A percentile compares a stretch with the other conserved stretches of the same genome.
Conservation (phyloP, 2,329 filamentous ascomycete species). For the Madurella fahalii region DNA sequence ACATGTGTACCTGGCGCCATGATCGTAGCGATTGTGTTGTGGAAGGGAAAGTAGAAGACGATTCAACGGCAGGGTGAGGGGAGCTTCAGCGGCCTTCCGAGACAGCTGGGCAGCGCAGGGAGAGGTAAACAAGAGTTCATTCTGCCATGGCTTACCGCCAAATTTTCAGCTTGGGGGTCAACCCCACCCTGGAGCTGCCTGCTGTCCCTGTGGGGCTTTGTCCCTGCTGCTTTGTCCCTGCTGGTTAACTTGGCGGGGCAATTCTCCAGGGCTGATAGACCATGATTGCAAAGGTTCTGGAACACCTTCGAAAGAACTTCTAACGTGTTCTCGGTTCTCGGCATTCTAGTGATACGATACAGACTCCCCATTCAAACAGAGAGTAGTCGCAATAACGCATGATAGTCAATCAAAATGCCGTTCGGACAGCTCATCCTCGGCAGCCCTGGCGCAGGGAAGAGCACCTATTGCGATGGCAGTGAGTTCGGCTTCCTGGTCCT, state of each 20-base stretch:
- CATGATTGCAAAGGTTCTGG: neutral
- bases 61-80: neutral
- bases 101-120: conserved; percentile 12
- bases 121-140: conserved; percentile 23
- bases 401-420: conserved; percentile 41
- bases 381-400: neutral
- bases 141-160: conserved; percentile 23
- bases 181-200: neutral
- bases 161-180: conserved; percentile 5
- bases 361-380: conserved; percentile 9
- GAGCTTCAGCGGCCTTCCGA: conserved; percentile 15
- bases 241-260: conserved; percentile 16
- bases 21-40: conserved; percentile 9
- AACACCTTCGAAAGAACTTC: neutral
- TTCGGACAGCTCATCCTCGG: conserved; percentile 80
- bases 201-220: neutral
- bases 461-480: conserved; percentile 96
- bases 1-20: conserved; percentile 41
- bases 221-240: neutral
- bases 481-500: conserved; percentile 31
- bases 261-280: neutral
- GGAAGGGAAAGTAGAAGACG: neutral
- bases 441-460: conserved; percentile 94
- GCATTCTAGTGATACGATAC: too few relatives aligned
- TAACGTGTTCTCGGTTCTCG: neutral